Evolutionary conservation across 345 rosid genomes (phyloP), one percentile per base, ranked within the genome.

Genomic region (Brassica carinata): DNA sequence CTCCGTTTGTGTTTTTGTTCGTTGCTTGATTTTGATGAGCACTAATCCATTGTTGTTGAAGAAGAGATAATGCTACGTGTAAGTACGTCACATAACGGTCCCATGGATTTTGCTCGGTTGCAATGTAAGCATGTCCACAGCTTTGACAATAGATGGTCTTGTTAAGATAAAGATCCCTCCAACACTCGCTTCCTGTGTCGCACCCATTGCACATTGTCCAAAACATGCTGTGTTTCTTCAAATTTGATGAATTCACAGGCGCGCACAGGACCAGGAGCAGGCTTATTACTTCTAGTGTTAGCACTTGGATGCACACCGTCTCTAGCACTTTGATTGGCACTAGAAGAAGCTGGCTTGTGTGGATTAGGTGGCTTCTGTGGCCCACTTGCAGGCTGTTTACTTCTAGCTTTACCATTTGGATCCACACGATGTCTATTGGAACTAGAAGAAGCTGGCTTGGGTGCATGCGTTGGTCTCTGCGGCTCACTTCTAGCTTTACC

Each of bases 141-240:
- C 23, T 59, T 19, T 8, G 64, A 59, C 64, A 59, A 19, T 2
- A 3, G 3, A 59, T 9, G 30, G 64, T 10, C 64, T 59, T 59
- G 64, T 59, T 59, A 19, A 59, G 64, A 59, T 59, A 59, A 59
- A 3, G 5, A 59, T 59, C 64, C 64, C 30, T 59, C 14, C 30
- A 5, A 9, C 11, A 19, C 29, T 59, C 14, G 30, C 14, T 8
- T 23, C 64, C 6, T 8, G 64, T 59, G 5, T 59, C 23, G 14
- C 64, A 59, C 14, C 30, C 30, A 40, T 79, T 86, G 80, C 97
- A 92, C 55, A 86, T 70, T 61, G 96, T 90, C 98, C 98, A 92
- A 76, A 94, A 29, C 63, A 8, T 14, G 6, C 55, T 48, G 5
- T 43, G 14, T 43, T 43, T 43, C 51, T 43, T 6, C 26, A 18